Evolutionary conservation across 2,329 filamentous ascomycete species (phyloP).

Genomic region (Claviceps sp.): DNA sequence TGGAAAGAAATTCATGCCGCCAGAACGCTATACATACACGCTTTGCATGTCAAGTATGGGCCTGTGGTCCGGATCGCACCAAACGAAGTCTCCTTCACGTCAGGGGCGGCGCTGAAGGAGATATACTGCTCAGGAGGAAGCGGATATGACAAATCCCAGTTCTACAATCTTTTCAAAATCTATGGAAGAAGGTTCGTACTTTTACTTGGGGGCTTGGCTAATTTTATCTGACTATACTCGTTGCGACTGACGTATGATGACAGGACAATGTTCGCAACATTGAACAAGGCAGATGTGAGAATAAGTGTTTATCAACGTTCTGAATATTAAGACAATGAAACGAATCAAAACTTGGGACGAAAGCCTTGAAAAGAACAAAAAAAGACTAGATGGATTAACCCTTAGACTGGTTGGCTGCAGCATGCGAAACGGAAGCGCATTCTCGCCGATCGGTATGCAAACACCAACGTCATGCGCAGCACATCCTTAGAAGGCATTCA

Average conservation of each 20-base stretch:
- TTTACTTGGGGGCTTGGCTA: background rate
- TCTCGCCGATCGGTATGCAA: slow-evolving; percentile 54
- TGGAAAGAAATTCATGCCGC: slow-evolving; percentile 41
- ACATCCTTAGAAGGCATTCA: slow-evolving; percentile 42
- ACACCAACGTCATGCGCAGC: slow-evolving; percentile 48
- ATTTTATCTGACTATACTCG: background rate
- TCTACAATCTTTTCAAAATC: slow-evolving; percentile 47
- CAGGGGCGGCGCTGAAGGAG: slow-evolving; percentile 24
- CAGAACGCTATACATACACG: slow-evolving; percentile 44
- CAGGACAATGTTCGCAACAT: slow-evolving; percentile 47
- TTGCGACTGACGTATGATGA: background rate
- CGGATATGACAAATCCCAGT: slow-evolving; percentile 52
- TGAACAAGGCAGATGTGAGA: slow-evolving; percentile 39
- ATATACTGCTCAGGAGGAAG: slow-evolving; percentile 47
- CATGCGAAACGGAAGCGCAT: slow-evolving; percentile 50
- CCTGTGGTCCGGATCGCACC: slow-evolving; percentile 32
- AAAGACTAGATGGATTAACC: background rate
- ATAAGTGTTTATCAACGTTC: background rate
- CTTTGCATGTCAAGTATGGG: slow-evolving; percentile 27
- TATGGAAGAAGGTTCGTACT: slow-evolving; percentile 38
- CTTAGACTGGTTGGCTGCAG: slow-evolving; percentile 18
- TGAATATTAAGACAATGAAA: no score
- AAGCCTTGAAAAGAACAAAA: background rate
- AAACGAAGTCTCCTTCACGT: slow-evolving; percentile 31
- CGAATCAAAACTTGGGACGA: background rate